phyloP scores from a whole-genome alignment of 2,329 filamentous ascomycete species.

The Didymella pomorum region DNA sequence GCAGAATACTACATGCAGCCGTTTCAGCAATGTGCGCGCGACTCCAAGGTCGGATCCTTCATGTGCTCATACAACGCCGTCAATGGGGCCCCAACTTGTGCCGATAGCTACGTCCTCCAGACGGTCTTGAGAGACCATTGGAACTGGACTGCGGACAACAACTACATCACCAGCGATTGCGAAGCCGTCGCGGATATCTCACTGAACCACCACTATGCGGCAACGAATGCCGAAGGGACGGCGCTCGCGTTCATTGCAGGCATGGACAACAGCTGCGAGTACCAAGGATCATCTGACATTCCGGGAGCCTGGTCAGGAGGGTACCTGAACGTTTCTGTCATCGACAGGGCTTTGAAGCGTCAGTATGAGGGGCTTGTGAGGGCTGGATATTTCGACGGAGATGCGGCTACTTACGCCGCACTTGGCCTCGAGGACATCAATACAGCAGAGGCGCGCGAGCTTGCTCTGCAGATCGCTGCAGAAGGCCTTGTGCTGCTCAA shows the following conservation, averaged over 20 bases:
- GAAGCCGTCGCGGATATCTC: slow-evolving; percentile 68
- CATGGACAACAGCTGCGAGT: background rate
- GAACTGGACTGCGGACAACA: slow-evolving; percentile 67
- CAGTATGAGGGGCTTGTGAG: background rate
- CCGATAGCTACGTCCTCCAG: background rate
- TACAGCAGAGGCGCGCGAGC: background rate
- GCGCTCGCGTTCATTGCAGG: background rate
- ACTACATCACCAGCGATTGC: slow-evolving; percentile 72
- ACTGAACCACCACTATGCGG: slow-evolving; percentile 48
- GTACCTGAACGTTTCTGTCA: background rate
- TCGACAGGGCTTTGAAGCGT: background rate
- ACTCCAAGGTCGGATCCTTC: background rate
- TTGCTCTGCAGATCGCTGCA: background rate
- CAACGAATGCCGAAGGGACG: background rate
- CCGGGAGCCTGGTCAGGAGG: background rate
- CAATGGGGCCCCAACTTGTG: background rate
- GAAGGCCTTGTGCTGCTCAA: background rate
- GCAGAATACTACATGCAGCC: slow-evolving; percentile 60
- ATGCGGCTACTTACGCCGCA: background rate
- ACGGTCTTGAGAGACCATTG: slow-evolving; percentile 71
- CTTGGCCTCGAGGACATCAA: background rate
- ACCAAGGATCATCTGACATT: background rate
- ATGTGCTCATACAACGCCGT: background rate
- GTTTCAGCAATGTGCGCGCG: background rate
- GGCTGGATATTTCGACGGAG: background rate